A percentile compares a stretch with the other conserved stretches of the same genome.
Evolutionary conservation across 495 filamentous ascomycete species (phyloP).

Genomic region (Glutinoglossum americanum): DNA sequence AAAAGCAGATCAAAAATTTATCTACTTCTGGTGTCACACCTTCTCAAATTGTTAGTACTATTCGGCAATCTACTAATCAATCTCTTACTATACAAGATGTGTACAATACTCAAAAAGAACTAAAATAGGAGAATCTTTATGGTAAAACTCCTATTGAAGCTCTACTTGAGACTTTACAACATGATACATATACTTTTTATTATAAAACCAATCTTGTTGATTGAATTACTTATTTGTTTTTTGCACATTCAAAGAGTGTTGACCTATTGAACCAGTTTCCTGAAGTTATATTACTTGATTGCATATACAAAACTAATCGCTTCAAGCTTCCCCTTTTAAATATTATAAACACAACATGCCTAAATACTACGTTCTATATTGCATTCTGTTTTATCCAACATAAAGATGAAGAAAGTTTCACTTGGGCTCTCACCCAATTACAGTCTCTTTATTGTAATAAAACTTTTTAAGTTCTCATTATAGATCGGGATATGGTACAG

Average conservation of each 20-base stretch:
- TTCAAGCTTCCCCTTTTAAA: slow-evolving; percentile 9
- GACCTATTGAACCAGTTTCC: not conserved
- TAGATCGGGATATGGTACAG: not conserved
- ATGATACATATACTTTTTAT: not conserved
- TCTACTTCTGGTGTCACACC: not conserved
- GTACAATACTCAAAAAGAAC: not conserved
- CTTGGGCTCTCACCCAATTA: not conserved
- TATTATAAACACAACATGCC: slow-evolving; percentile 5
- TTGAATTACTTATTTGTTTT: not conserved
- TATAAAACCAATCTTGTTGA: not conserved
- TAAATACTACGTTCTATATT: slow-evolving; percentile 7
- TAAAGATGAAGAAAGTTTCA: slow-evolving; percentile 1
- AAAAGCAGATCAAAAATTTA: not conserved
- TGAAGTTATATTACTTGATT: slow-evolving; percentile 7
- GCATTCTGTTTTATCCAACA: slow-evolving; percentile 1
- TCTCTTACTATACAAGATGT: not conserved
- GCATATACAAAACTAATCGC: slow-evolving; percentile 9
- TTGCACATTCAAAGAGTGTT: not conserved
- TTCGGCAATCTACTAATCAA: not conserved
- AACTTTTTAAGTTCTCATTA: not conserved
- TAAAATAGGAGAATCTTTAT: not conserved
- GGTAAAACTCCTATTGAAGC: not conserved
- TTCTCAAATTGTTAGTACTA: not conserved
- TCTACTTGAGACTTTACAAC: not conserved
- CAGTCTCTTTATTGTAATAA: not conserved